A percentile compares a stretch with the other conserved stretches of the same genome.
Conservation (phyloP, 805 yeast genomes). For the Candida tibetensis region DNA sequence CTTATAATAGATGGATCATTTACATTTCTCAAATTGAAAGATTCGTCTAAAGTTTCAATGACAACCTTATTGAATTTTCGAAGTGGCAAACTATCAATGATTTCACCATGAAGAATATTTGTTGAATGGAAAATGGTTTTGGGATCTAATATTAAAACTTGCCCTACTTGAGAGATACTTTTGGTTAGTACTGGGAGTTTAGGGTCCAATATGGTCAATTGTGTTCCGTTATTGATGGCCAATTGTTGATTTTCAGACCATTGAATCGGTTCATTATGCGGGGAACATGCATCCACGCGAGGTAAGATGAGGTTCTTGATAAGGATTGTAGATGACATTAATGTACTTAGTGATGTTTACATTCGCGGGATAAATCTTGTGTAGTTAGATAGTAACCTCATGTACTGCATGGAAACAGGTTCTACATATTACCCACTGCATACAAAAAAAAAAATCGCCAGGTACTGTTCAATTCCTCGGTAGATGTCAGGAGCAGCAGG, state of each 20-base stretch:
- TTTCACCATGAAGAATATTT: conserved; percentile 27
- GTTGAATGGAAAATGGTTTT: conserved; percentile 24
- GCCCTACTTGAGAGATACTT: conserved; percentile 18
- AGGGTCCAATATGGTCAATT: conserved; percentile 37
- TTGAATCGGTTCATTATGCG: conserved; percentile 26
- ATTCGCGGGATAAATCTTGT: neutral
- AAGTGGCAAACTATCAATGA: conserved; percentile 25
- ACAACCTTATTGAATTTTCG: conserved; percentile 26
- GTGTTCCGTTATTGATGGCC: conserved; percentile 33
- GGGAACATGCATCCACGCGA: conserved; percentile 8
- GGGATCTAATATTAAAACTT: conserved; percentile 19
- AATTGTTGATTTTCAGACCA: conserved; percentile 36
- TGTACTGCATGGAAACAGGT: too few relatives aligned
- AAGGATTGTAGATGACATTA: neutral
- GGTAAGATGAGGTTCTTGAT: conserved; percentile 5
- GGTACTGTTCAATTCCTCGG: too few relatives aligned
- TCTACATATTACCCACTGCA: too few relatives aligned
- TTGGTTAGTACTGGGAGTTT: conserved; percentile 30
- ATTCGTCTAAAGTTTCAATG: conserved; percentile 25
- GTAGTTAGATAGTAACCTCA: too few relatives aligned
- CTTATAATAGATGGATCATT: conserved; percentile 31
- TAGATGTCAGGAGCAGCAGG: too few relatives aligned
- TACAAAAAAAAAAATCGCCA: too few relatives aligned
- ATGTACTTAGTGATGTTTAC: neutral
- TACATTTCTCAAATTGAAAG: conserved; percentile 29